Conservation (phyloP, 257 asterid species). For the Gynochthodes officinalis region DNA sequence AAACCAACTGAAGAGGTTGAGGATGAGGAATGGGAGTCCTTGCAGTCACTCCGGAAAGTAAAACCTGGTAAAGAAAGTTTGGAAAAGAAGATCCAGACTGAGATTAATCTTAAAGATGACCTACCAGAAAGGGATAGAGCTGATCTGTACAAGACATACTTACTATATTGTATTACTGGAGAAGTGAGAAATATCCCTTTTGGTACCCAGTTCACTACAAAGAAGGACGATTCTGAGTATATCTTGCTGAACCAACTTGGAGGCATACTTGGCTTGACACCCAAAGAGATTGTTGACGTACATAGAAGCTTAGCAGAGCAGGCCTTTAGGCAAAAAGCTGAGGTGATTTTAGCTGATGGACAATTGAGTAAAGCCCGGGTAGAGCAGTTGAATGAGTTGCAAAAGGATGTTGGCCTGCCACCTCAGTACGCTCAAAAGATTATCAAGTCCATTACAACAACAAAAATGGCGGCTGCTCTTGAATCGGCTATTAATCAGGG, state of each 20-base stretch:
- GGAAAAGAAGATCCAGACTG: slow-evolving; percentile 60
- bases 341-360: slow-evolving; percentile 92
- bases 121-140: slow-evolving; percentile 82
- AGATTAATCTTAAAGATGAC: slow-evolving; percentile 84
- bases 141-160: slow-evolving; percentile 86
- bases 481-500: slow-evolving; percentile 91
- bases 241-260: slow-evolving; percentile 72
- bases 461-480: slow-evolving; percentile 85
- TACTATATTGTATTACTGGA: slow-evolving; percentile 81
- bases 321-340: slow-evolving; percentile 89
- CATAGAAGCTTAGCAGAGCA: slow-evolving; percentile 88
- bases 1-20: slow-evolving; percentile 41
- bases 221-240: slow-evolving; percentile 86
- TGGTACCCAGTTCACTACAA: slow-evolving; percentile 66
- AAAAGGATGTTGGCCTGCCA: slow-evolving; percentile 81
- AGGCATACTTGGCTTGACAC: slow-evolving; percentile 70
- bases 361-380: slow-evolving; percentile 72
- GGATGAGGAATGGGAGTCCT: slow-evolving; percentile 79
- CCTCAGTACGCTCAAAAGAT: slow-evolving; percentile 76
- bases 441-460: slow-evolving; percentile 64
- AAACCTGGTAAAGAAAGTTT: slow-evolving; percentile 45
- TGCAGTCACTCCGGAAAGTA: slow-evolving; percentile 72
- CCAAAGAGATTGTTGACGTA: slow-evolving; percentile 75
- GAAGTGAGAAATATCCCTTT: slow-evolving; percentile 75
- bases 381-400: slow-evolving; percentile 73